A percentile compares a stretch with the other conserved stretches of the same genome.
phyloP scores from a whole-genome alignment of 1,284 basidiomycete genomes.

The Cutaneotrichosporon cavernicola region DNA sequence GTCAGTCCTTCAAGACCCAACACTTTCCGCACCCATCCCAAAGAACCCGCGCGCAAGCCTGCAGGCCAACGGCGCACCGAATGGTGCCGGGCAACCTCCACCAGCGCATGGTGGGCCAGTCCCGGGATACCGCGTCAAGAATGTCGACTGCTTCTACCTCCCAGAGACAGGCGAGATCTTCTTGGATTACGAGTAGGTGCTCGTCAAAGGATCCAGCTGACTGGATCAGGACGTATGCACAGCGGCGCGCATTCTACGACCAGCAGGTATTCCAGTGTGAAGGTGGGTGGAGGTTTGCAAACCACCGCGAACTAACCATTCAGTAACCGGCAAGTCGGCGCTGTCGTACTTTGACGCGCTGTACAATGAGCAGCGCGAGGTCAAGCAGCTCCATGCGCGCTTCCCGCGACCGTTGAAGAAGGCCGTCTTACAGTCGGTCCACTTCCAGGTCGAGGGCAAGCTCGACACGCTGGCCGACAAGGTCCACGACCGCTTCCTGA shows the following conservation, averaged over 20 bases:
- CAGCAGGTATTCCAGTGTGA: slow-evolving; percentile 60
- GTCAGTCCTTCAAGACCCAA: slow-evolving; percentile 27
- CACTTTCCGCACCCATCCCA: slow-evolving; percentile 9
- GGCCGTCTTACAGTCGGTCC: slow-evolving; percentile 83
- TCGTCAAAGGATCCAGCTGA: slow-evolving; percentile 11
- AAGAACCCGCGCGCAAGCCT: slow-evolving; percentile 8
- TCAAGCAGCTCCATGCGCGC: slow-evolving; percentile 77
- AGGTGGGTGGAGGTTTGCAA: slow-evolving; percentile 31
- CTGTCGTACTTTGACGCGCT: slow-evolving; percentile 93
- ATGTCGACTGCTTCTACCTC: slow-evolving; percentile 77
- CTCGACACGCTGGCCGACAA: slow-evolving; percentile 91
- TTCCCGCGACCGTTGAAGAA: slow-evolving; percentile 92
- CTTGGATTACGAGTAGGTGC: slow-evolving; percentile 81
- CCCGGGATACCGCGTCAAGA: slow-evolving; percentile 31
- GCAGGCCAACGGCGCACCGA: slow-evolving; percentile 20
- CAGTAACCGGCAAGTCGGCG: slow-evolving; percentile 84
- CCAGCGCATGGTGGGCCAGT: background rate
- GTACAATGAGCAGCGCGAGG: slow-evolving; percentile 85
- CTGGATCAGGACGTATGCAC: slow-evolving; percentile 71
- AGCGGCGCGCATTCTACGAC: slow-evolving; percentile 89
- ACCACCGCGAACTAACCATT: background rate
- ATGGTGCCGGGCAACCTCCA: slow-evolving; percentile 1
- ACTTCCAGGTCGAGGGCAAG: slow-evolving; percentile 95
- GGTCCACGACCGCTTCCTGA: slow-evolving; percentile 90
- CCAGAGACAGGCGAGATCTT: slow-evolving; percentile 92